phyloP scores from a whole-genome alignment of 2,329 filamentous ascomycete genomes.

The Sarocladiaceae sp. region DNA sequence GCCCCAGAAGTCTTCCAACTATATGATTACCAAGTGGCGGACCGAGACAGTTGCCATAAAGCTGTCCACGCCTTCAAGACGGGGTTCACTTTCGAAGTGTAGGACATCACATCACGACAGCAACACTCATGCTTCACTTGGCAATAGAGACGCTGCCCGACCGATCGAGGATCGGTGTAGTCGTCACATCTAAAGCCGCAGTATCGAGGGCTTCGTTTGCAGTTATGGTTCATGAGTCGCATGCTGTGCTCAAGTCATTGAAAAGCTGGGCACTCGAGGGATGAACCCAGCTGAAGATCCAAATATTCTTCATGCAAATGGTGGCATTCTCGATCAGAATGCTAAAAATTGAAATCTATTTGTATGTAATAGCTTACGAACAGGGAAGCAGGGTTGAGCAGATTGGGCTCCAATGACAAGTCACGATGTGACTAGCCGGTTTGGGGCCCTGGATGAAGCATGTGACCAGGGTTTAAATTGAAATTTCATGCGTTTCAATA shows the following conservation, averaged over 20 bases:
- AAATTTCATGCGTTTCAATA: slow-evolving; percentile 8
- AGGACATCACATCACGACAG: neutral
- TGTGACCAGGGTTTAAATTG: slow-evolving; percentile 3
- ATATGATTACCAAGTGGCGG: neutral
- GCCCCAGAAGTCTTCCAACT: neutral
- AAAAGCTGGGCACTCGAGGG: neutral
- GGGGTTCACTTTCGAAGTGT: too few relatives aligned
- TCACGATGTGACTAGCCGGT: neutral
- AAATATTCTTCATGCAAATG: neutral
- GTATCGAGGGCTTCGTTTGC: neutral
- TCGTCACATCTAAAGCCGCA: neutral
- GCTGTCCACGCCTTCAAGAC: neutral
- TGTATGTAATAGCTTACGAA: neutral
- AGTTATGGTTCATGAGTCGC: neutral
- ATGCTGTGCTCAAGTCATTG: neutral
- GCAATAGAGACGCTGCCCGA: neutral
- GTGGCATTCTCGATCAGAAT: neutral
- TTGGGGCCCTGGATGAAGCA: neutral
- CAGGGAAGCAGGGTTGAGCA: slow-evolving; percentile 3
- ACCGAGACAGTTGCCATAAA: neutral
- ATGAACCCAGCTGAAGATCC: neutral
- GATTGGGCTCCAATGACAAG: slow-evolving; percentile 1
- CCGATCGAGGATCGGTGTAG: neutral
- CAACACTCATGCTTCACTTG: neutral
- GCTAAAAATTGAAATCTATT: neutral